Evolutionary conservation across 2,329 filamentous ascomycete genomes (phyloP).

Genomic region (Fusarium zealandicum): DNA sequence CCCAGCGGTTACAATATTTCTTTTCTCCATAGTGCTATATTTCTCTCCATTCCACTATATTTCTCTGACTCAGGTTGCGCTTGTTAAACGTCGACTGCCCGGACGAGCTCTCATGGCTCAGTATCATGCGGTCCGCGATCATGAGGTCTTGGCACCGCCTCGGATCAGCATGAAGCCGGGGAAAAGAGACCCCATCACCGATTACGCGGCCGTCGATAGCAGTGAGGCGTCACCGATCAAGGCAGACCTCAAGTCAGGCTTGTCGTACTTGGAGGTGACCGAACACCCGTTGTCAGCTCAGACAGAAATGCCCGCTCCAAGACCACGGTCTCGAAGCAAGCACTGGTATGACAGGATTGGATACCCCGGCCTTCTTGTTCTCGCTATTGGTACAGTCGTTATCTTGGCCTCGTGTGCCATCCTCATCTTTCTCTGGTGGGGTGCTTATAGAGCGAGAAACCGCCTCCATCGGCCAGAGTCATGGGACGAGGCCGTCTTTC

Average conservation of each 20-base stretch:
- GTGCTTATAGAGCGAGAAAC: background rate
- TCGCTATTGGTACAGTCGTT: background rate
- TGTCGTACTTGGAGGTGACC: background rate
- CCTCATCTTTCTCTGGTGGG: constrained; percentile 14
- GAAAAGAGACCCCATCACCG: background rate
- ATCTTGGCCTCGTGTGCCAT: constrained; percentile 4
- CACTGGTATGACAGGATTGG: constrained; percentile 19
- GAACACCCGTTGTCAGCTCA: background rate
- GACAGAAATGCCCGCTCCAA: background rate
- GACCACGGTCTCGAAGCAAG: background rate
- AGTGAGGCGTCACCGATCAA: background rate
- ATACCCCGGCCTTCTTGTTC: background rate
- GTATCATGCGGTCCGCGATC: background rate
- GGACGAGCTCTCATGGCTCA: background rate
- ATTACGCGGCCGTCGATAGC: background rate
- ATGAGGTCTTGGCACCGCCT: background rate
- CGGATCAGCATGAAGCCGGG: background rate
- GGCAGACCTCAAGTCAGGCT: background rate
- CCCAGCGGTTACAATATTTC: background rate
- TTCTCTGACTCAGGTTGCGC: background rate
- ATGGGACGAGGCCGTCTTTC: constrained; percentile 12
- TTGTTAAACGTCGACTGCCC: background rate
- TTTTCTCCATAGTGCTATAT: background rate
- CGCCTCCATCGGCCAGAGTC: background rate
- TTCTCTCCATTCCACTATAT: too few species aligned